Conservation (phyloP, 176 grass and related monocot species). For the Musa beccarii region DNA sequence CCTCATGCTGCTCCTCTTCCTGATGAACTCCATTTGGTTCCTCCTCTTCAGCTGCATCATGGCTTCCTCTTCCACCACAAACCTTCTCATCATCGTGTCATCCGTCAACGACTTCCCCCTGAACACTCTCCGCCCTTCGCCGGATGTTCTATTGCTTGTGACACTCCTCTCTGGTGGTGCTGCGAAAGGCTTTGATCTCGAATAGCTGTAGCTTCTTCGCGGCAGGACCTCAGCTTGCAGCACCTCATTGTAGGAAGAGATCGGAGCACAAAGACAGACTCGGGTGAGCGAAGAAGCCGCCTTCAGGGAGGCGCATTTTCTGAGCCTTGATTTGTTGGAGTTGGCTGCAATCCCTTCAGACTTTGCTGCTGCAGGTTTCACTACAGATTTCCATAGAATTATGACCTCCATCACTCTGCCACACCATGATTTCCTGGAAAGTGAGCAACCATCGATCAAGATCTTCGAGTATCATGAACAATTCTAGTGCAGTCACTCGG, state of each 20-base stretch:
- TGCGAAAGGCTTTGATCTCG: constrained; percentile 32
- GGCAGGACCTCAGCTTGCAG: constrained; percentile 61
- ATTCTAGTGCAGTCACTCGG: no score
- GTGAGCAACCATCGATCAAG: background rate
- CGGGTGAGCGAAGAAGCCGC: constrained; percentile 87
- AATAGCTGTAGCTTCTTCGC: constrained; percentile 85
- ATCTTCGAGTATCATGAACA: constrained; percentile 3
- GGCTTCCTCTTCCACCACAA: constrained; percentile 83
- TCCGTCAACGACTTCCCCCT: constrained; percentile 91
- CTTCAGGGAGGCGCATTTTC: constrained; percentile 85
- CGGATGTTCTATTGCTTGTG: background rate
- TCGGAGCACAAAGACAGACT: constrained; percentile 94
- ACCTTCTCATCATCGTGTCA: constrained; percentile 75
- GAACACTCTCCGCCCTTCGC: constrained; percentile 56
- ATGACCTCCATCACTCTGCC: constrained; percentile 57
- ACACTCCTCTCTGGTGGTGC: background rate
- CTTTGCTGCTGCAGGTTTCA: background rate
- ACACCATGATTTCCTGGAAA: constrained; percentile 59
- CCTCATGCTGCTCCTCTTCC: constrained; percentile 55
- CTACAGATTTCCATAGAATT: constrained; percentile 54
- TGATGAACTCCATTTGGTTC: constrained; percentile 89
- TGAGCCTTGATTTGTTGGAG: constrained; percentile 28
- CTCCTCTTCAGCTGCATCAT: constrained; percentile 56
- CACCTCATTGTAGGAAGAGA: constrained; percentile 81
- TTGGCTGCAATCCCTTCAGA: background rate